phyloP scores from a whole-genome alignment of 768 basidiomycete genomes.

The Fomitopsis serialis region DNA sequence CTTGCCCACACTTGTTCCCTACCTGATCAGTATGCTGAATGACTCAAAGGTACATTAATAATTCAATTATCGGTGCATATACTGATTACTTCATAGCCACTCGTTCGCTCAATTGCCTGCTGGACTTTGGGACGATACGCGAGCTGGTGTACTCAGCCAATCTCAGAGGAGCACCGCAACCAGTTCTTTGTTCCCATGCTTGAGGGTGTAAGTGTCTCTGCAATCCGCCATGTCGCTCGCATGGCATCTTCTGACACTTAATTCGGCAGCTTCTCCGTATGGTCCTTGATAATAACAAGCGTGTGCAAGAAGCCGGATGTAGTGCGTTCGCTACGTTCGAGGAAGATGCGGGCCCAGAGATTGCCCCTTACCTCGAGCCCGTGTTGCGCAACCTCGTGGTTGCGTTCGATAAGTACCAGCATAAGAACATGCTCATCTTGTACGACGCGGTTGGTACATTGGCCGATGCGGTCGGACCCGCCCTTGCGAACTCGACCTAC shows the following conservation, averaged over 20 bases:
- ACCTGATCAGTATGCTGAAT: constrained; percentile 83
- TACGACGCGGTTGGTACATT: constrained; percentile 99
- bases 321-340: constrained; percentile 98
- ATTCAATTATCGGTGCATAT: constrained; percentile 4
- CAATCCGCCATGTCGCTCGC: background rate
- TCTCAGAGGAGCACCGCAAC: constrained; percentile 82
- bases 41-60: constrained; percentile 73
- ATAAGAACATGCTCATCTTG: constrained; percentile 97
- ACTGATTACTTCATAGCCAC: constrained; percentile 51
- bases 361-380: constrained; percentile 92
- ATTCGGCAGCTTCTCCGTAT: constrained; percentile 81
- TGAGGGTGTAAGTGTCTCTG: constrained; percentile 73
- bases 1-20: constrained; percentile 87
- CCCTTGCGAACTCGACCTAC: constrained; percentile 78
- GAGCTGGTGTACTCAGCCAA: constrained; percentile 89
- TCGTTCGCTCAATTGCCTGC: constrained; percentile 96
- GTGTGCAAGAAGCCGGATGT: constrained; percentile 98
- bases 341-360: constrained; percentile 88
- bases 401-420: constrained; percentile 97
- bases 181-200: constrained; percentile 94
- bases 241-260: background rate
- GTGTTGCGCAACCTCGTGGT: constrained; percentile 92
- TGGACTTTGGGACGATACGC: constrained; percentile 99
- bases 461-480: constrained; percentile 91
- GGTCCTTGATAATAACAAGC: constrained; percentile 97